Conservation (phyloP, 2,329 filamentous ascomycete species). For the Celoporthe dispersa region DNA sequence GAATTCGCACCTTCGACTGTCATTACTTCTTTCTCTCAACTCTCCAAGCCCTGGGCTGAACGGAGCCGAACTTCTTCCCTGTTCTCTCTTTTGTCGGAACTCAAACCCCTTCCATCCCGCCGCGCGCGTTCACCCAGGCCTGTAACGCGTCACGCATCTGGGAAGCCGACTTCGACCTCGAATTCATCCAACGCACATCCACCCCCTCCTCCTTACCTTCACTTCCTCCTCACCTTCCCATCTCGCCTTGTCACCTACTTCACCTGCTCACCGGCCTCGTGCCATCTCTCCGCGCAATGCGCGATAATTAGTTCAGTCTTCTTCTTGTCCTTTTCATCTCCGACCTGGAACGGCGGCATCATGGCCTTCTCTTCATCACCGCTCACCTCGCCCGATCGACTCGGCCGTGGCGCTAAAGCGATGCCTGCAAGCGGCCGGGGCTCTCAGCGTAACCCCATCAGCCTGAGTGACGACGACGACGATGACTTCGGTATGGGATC, state of each 20-base stretch:
- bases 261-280: background rate
- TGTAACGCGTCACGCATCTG: background rate
- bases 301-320: background rate
- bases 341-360: background rate
- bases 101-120: background rate
- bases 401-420: conserved; percentile 1
- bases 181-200: background rate
- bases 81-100: background rate
- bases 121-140: background rate
- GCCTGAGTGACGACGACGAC: conserved; percentile 20
- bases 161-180: background rate
- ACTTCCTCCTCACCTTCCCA: background rate
- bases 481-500: conserved; percentile 17
- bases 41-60: background rate
- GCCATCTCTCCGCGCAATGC: background rate
- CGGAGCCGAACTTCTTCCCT: background rate
- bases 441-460: conserved; percentile 17
- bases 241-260: background rate
- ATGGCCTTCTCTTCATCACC: conserved; percentile 25
- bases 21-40: background rate
- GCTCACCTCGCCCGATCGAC: conserved; percentile 25
- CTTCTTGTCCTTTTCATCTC: background rate
- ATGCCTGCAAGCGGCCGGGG: conserved; percentile 18
- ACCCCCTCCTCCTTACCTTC: background rate
- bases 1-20: conserved; percentile 1